Evolutionary conservation across 1,284 basidiomycete species (phyloP), one percentile per base, ranked within the genome.

Genomic region (Irpex lacteus): DNA sequence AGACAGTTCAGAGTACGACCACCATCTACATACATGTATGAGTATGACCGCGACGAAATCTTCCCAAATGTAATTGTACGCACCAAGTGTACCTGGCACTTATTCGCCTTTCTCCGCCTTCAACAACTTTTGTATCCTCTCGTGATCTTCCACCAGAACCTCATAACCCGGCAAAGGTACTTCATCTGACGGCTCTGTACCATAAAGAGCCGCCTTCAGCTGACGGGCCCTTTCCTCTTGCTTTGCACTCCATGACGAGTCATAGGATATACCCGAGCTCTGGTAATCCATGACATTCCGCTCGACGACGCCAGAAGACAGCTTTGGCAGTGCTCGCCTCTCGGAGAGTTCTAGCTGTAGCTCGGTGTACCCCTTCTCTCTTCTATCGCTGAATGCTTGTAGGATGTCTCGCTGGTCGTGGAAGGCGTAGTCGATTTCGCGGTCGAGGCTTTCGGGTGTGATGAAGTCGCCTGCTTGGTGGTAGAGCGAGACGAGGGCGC

Each of bases 401-500:
- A 71, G 66, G 67, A 76, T 68, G 57, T 76, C 68, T 32, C 68
- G 40, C 5, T 59, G 44, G 3, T 66, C 32, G 36, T 72, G 65
- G 69, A 92, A 91, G 1, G 85, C 85, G 8, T 81, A 72, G 76
- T 91, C 87, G 60, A 92, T 91, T 60, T 77, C 78, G n/a, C 79
- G 66, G 21, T 82, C 80, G 49, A 92, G 83, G 69, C 83, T 90
- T 66, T 89, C 86, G n/a, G 79, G 79, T 7, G 89, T 90, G 66
- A 92, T 82, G 77, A 89, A 91, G 3, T 76, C 76, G 61, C 83
- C 82, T 54, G 86, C 76, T 75, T 89, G 83, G 78, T 92, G 90
- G 77, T 92, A 92, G 57, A 92, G 81, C 7, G 84, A 81, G 64
- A 91, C 82, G 67, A 92, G 85, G 4, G 88, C 86, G 65, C 88